phyloP scores from a whole-genome alignment of 805 yeast genomes.

The Yamadazyma nakazawae region DNA sequence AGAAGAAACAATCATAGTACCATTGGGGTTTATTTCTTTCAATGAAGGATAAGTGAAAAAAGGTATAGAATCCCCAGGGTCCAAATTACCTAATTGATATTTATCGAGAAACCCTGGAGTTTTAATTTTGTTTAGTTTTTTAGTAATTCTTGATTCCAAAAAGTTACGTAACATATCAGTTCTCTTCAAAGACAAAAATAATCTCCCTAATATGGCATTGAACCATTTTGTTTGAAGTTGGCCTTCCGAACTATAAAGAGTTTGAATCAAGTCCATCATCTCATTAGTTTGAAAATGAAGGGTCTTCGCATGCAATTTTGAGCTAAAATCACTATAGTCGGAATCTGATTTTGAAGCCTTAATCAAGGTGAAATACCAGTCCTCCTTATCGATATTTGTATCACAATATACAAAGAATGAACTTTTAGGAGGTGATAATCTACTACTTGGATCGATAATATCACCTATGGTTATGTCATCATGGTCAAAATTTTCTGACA shows the following conservation, averaged over 20 bases:
- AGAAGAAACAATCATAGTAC: conserved; percentile 59
- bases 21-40: conserved; percentile 72
- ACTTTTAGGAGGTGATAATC: conserved; percentile 34
- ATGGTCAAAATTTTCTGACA: conserved; percentile 17
- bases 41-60: conserved; percentile 69
- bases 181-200: conserved; percentile 72
- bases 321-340: conserved; percentile 27
- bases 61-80: conserved; percentile 81
- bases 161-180: conserved; percentile 63
- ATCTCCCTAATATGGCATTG: conserved; percentile 80
- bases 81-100: conserved; percentile 65
- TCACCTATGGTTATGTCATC: conserved; percentile 23
- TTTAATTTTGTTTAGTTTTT: conserved; percentile 74
- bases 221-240: conserved; percentile 86
- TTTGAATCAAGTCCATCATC: conserved; percentile 69
- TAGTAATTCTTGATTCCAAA: conserved; percentile 57
- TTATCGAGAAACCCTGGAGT: conserved; percentile 87
- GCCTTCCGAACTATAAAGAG: conserved; percentile 77
- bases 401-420: conserved; percentile 68
- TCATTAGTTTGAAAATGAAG: conserved; percentile 69
- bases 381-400: conserved; percentile 80
- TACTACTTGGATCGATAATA: conserved; percentile 19
- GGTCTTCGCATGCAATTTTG: conserved; percentile 66
- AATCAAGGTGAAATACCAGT: conserved; percentile 86
- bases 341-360: conserved; percentile 59